A percentile compares a stretch with the other conserved stretches of the same genome.
These are phyloP conservation scores for Ophiocordyceps camponoti-rufipedis DNA, from an alignment of 2,329 filamentous ascomycete species.

Conservation along the genomic window DNA sequence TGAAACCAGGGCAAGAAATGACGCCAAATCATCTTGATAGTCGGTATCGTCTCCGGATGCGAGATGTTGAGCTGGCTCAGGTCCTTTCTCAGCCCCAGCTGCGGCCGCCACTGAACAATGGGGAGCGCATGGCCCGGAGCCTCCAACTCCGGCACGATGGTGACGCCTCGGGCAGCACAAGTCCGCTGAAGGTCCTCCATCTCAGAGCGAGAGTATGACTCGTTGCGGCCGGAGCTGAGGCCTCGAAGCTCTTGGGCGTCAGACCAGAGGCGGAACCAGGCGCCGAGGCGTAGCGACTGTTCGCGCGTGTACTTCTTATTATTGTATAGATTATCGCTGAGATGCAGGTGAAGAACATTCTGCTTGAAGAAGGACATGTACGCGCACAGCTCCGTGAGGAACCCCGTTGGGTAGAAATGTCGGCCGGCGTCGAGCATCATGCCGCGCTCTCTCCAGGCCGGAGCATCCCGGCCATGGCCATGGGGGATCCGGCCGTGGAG, in stretches of 20 bases:
- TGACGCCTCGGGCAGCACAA: conserved; percentile 36
- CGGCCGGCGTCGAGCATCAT: conserved; percentile 33
- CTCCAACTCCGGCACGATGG: conserved; percentile 41
- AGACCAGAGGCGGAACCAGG: conserved; percentile 35
- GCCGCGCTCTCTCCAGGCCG: conserved; percentile 30
- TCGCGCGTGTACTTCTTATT: conserved; percentile 27
- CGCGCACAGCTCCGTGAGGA: conserved; percentile 36
- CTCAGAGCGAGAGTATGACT: conserved; percentile 31
- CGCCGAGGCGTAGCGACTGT: conserved; percentile 25
- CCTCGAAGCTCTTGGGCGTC: conserved; percentile 26
- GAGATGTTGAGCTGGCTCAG: conserved; percentile 24
- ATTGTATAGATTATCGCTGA: conserved; percentile 37
- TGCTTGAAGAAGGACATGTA: conserved; percentile 45
- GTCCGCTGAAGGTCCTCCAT: conserved; percentile 32
- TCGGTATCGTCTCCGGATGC: conserved; percentile 31
- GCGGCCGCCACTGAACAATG: conserved; percentile 39
- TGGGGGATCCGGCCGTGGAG: conserved; percentile 18
- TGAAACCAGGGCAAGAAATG: conserved; percentile 38
- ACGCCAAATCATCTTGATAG: conserved; percentile 30
- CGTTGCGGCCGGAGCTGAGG: conserved; percentile 30
- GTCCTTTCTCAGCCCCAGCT: conserved; percentile 27
- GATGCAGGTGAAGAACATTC: conserved; percentile 38
- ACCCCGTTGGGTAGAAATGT: conserved; percentile 35
- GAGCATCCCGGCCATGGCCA: conserved; percentile 27
- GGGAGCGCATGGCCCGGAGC: conserved; percentile 37